Conservation (phyloP, 352 stramenopile genomes). For the Pythium plurisporium region DNA sequence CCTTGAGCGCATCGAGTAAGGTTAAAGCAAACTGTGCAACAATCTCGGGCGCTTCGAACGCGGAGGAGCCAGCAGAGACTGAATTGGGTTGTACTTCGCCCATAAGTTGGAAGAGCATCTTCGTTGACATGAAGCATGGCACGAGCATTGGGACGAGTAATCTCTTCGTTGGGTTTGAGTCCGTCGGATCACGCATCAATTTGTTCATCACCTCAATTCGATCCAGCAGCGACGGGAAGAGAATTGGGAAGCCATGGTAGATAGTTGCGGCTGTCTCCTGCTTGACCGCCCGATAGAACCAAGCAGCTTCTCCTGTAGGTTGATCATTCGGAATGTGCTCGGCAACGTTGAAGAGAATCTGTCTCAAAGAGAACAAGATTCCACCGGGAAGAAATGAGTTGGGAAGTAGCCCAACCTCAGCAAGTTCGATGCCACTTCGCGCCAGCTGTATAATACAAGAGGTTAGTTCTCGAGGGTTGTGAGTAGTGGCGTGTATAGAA, state of each 20-base stretch:
- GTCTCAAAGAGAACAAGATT: slow-evolving; percentile 47
- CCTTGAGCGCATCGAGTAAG: slow-evolving; percentile 52
- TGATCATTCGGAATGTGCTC: slow-evolving; percentile 35
- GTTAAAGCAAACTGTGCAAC: slow-evolving; percentile 49
- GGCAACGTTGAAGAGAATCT: slow-evolving; percentile 68
- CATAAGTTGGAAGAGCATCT: slow-evolving; percentile 84
- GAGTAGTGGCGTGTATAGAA: no score
- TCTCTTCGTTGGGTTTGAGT: slow-evolving; percentile 37
- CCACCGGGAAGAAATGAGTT: slow-evolving; percentile 34
- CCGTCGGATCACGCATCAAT: slow-evolving; percentile 43
- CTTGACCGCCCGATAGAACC: slow-evolving; percentile 78
- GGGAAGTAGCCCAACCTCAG: slow-evolving; percentile 45
- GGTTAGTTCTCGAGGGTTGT: background rate
- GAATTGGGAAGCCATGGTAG: slow-evolving; percentile 70
- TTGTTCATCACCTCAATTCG: slow-evolving; percentile 77
- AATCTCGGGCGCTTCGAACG: slow-evolving; percentile 23
- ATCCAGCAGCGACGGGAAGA: slow-evolving; percentile 80
- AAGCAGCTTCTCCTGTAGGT: slow-evolving; percentile 37
- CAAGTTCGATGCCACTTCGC: slow-evolving; percentile 55
- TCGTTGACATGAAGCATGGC: slow-evolving; percentile 74
- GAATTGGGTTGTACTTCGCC: slow-evolving; percentile 36
- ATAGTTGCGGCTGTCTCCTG: slow-evolving; percentile 75
- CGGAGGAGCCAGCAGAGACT: background rate
- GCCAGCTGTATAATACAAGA: slow-evolving; percentile 40
- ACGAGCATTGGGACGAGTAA: slow-evolving; percentile 79